Evolutionary conservation across 2,329 filamentous ascomycete species (phyloP).

Genomic region (Cryphonectria nitschkei): DNA sequence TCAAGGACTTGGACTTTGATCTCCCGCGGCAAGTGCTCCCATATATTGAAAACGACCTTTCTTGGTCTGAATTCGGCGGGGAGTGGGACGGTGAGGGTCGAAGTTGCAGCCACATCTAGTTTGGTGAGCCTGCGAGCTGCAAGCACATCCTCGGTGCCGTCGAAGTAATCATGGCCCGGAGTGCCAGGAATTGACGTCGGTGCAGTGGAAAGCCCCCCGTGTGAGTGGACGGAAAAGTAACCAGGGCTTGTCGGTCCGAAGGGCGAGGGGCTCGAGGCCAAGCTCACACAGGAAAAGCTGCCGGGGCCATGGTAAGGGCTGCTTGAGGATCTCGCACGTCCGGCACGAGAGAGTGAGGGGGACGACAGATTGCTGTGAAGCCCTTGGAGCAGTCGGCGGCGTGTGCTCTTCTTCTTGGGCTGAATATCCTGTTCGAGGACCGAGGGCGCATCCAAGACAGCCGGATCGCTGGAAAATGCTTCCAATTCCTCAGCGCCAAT

Average conservation of each 20-base stretch:
- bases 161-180: slow-evolving; percentile 45
- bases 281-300: slow-evolving; percentile 59
- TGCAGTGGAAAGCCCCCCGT: slow-evolving; percentile 39
- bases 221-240: slow-evolving; percentile 37
- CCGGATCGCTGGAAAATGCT: slow-evolving; percentile 28
- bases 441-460: slow-evolving; percentile 22
- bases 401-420: slow-evolving; percentile 64
- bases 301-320: slow-evolving; percentile 66
- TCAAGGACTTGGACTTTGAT: slow-evolving; percentile 77
- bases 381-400: slow-evolving; percentile 71
- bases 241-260: slow-evolving; percentile 42
- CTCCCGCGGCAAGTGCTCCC: slow-evolving; percentile 81
- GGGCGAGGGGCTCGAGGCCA: slow-evolving; percentile 49
- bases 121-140: slow-evolving; percentile 60
- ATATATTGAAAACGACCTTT: slow-evolving; percentile 65
- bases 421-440: slow-evolving; percentile 38
- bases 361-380: slow-evolving; percentile 84
- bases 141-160: slow-evolving; percentile 51
- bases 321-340: slow-evolving; percentile 67
- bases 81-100: slow-evolving; percentile 54
- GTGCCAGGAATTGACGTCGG: slow-evolving; percentile 46
- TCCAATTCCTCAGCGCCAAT: slow-evolving; percentile 28
- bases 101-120: slow-evolving; percentile 44
- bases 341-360: slow-evolving; percentile 67
- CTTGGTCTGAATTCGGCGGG: slow-evolving; percentile 64